Evolutionary conservation across 2,329 filamentous ascomycete genomes (phyloP).

Genomic region (Truncatella angustata): DNA sequence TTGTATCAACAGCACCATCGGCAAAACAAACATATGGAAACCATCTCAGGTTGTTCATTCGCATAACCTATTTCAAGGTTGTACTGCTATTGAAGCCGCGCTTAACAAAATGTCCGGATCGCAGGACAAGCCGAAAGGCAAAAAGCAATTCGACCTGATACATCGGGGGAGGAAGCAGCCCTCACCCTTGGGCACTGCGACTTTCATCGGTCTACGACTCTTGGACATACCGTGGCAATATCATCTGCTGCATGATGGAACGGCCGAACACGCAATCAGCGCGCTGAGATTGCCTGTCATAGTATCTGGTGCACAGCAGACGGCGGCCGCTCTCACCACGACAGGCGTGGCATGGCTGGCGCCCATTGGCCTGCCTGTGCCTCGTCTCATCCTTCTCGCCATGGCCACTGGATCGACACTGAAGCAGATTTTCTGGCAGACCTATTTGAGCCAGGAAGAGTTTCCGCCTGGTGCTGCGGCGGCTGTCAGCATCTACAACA

Average conservation of each 20-base stretch:
- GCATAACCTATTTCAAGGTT: neutral
- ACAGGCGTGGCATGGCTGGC: slow-evolving; percentile 9
- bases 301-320: neutral
- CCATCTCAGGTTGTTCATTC: too few species aligned
- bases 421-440: slow-evolving; percentile 58
- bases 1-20: too few species aligned
- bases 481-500: slow-evolving; percentile 50
- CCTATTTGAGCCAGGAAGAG: slow-evolving; percentile 45
- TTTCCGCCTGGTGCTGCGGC: slow-evolving; percentile 43
- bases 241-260: slow-evolving; percentile 39
- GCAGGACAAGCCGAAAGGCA: neutral
- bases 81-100: too few species aligned
- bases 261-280: slow-evolving; percentile 9
- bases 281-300: slow-evolving; percentile 4
- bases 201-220: slow-evolving; percentile 37
- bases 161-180: slow-evolving; percentile 34
- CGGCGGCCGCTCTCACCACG: neutral
- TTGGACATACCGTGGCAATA: slow-evolving; percentile 32
- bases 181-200: slow-evolving; percentile 32
- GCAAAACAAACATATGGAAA: too few species aligned
- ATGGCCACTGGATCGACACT: slow-evolving; percentile 51
- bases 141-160: slow-evolving; percentile 30
- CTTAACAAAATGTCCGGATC: neutral
- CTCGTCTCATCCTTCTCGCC: slow-evolving; percentile 47
- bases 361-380: slow-evolving; percentile 21